Percentiles rank a stretch among this genome's conserved stretches.
phyloP scores from a whole-genome alignment of 2,329 filamentous ascomycete species.

The Capronia americana region DNA sequence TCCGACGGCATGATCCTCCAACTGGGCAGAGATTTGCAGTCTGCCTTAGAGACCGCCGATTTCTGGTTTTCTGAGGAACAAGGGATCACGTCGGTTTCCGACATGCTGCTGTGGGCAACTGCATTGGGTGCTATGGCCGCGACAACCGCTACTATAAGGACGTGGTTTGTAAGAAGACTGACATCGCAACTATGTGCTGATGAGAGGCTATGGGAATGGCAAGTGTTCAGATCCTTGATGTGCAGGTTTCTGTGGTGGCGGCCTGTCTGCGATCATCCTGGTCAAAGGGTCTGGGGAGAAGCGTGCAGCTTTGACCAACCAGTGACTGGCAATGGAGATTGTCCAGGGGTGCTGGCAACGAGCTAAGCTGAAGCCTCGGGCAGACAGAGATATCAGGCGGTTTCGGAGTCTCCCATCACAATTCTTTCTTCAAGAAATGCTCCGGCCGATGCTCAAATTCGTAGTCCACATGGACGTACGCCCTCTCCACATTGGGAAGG shows the following conservation, averaged over 20 bases:
- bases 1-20: neutral
- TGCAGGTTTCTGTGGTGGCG: constrained; percentile 5
- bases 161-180: constrained; percentile 8
- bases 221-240: constrained; percentile 3
- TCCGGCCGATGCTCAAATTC: constrained; percentile 96
- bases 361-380: neutral
- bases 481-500: constrained; percentile 87
- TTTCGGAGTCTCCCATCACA: constrained; percentile 46
- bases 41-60: neutral
- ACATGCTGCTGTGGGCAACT: constrained; percentile 10
- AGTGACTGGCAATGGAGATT: neutral
- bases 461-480: constrained; percentile 97
- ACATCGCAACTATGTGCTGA: neutral
- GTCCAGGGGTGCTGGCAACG: no score
- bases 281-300: neutral
- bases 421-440: constrained; percentile 72
- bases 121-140: neutral
- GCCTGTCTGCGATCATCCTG: neutral
- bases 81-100: neutral
- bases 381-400: neutral
- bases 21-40: neutral
- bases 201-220: neutral
- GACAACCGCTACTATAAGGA: neutral
- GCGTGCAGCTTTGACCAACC: neutral
- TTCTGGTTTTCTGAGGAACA: constrained; percentile 3